Conservation (phyloP, 768 basidiomycete species). For the Amyloporia xantha region DNA sequence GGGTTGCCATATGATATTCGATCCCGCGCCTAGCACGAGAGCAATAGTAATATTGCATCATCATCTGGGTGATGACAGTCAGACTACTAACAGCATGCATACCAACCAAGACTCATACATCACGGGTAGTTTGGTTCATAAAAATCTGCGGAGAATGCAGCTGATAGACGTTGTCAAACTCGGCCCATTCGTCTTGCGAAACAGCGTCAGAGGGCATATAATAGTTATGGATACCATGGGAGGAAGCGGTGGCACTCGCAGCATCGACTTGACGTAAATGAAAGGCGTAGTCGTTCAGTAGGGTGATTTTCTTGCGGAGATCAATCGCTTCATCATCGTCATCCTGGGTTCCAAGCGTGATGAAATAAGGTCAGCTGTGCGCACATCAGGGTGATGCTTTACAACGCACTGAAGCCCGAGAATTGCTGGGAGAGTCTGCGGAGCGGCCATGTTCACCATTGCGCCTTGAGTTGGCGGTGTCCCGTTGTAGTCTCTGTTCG, state of each 20-base stretch:
- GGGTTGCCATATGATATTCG: constrained; percentile 85
- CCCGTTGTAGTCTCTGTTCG: constrained; percentile 6
- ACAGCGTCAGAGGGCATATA: constrained; percentile 64
- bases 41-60: constrained; percentile 85
- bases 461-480: not conserved
- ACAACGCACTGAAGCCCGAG: not conserved
- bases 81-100: no score
- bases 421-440: not conserved
- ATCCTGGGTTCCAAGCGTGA: not conserved
- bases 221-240: constrained; percentile 40
- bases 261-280: constrained; percentile 44
- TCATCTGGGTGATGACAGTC: constrained; percentile 53
- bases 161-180: constrained; percentile 89
- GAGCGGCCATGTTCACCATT: not conserved
- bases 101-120: constrained; percentile 42
- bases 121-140: constrained; percentile 69
- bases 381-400: not conserved
- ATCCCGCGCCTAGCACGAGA: constrained; percentile 68
- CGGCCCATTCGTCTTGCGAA: constrained; percentile 63
- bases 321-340: constrained; percentile 5
- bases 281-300: constrained; percentile 56
- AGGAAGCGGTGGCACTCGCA: constrained; percentile 23
- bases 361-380: not conserved
- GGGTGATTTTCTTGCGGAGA: constrained; percentile 45
- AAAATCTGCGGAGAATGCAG: constrained; percentile 81